Percentiles rank a stretch among this genome's conserved stretches.
Conservation (phyloP, 345 rosid genomes). For the Arabidopsis arenosa region DNA sequence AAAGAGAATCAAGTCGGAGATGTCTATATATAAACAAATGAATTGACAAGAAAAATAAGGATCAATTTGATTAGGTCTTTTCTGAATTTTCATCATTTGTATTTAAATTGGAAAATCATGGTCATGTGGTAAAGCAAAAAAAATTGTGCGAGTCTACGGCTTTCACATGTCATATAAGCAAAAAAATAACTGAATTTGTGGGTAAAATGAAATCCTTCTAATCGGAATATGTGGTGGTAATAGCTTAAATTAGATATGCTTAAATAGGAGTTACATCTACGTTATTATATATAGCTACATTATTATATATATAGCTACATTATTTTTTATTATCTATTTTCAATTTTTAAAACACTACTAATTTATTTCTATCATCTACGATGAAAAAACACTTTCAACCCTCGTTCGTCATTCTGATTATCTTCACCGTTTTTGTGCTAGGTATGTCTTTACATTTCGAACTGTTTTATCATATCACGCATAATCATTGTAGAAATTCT, state of each 20-base stretch:
- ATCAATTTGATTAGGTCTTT: neutral
- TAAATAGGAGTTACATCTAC: neutral
- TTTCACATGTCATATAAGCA: neutral
- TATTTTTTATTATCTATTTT: neutral
- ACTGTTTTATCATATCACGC: neutral
- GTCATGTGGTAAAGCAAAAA: neutral
- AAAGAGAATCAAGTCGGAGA: no score
- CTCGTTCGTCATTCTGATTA: neutral
- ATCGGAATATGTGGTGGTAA: neutral
- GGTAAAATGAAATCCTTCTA: neutral
- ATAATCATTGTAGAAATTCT: neutral
- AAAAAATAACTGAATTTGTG: neutral
- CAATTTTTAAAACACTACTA: neutral
- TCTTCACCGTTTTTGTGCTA: neutral
- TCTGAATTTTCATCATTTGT: neutral
- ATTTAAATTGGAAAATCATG: neutral
- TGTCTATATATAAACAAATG: no score
- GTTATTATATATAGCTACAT: neutral
- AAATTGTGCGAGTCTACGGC: neutral
- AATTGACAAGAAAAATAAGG: neutral
- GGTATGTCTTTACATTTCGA: neutral
- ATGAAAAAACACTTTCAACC: neutral
- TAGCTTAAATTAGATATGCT: neutral
- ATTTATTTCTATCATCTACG: neutral
- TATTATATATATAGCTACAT: no score